Evolutionary conservation across 2,329 filamentous ascomycete species (phyloP).

Genomic region (Emydomyces testavorans): DNA sequence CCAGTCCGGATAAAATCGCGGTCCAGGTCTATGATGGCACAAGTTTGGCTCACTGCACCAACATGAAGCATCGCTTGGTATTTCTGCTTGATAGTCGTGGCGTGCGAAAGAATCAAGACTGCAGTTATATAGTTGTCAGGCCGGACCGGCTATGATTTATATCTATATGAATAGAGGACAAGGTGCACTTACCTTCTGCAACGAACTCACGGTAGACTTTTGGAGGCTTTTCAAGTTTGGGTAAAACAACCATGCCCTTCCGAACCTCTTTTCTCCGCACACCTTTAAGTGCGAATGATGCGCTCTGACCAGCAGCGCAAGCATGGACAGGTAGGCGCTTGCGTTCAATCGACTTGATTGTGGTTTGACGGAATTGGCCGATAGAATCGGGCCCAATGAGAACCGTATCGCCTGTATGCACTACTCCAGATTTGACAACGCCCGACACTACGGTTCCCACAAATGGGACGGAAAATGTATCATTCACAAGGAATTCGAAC

Average conservation of each 20-base stretch:
- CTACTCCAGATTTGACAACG: slow-evolving; percentile 74
- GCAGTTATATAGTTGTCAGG: background rate
- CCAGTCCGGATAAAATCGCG: slow-evolving; percentile 90
- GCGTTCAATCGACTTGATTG: slow-evolving; percentile 82
- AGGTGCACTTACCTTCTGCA: slow-evolving; percentile 50
- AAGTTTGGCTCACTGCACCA: slow-evolving; percentile 87
- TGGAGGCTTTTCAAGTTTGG: slow-evolving; percentile 63
- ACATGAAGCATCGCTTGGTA: slow-evolving; percentile 99
- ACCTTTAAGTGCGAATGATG: slow-evolving; percentile 79
- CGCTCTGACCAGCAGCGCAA: slow-evolving; percentile 82
- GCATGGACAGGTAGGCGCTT: slow-evolving; percentile 83
- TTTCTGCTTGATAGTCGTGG: slow-evolving; percentile 90
- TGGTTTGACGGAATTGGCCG: slow-evolving; percentile 78
- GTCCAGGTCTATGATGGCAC: slow-evolving; percentile 93
- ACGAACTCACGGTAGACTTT: slow-evolving; percentile 68
- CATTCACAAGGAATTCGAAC: slow-evolving; percentile 92
- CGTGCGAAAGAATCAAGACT: slow-evolving; percentile 89
- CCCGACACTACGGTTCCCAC: slow-evolving; percentile 93
- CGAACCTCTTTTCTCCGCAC: slow-evolving; percentile 82
- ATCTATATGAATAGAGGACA: background rate
- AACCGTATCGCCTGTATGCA: slow-evolving; percentile 82
- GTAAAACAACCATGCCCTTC: slow-evolving; percentile 95
- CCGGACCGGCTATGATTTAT: background rate
- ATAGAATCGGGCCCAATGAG: slow-evolving; percentile 82
- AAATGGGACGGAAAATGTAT: slow-evolving; percentile 95